These are phyloP conservation scores for Globisporangium sylvaticum DNA, from an alignment of 352 stramenopile genomes.

Conservation along the genomic window DNA sequence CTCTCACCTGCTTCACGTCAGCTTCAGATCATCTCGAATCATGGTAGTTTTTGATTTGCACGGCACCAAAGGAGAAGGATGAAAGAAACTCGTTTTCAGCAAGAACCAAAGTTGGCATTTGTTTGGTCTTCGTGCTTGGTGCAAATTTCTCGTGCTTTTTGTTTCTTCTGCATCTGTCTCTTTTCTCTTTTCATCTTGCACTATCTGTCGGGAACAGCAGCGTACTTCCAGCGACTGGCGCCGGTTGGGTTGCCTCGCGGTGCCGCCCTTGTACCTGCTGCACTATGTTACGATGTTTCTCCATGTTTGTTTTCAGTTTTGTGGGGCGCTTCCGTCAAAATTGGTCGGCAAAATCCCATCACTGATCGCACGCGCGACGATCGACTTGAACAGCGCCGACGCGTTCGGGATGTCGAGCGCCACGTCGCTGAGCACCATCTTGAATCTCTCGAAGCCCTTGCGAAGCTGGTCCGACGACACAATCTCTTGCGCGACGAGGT, in stretches of 20 bases:
- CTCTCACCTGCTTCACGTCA: background rate
- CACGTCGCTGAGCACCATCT: constrained; percentile 57
- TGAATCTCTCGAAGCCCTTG: constrained; percentile 85
- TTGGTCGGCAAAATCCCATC: constrained; percentile 38
- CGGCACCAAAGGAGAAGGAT: background rate
- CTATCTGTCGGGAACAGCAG: background rate
- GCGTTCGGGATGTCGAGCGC: constrained; percentile 68
- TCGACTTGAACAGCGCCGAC: constrained; percentile 35
- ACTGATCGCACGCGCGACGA: constrained; percentile 41
- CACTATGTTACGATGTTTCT: constrained; percentile 7
- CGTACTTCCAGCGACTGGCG: background rate
- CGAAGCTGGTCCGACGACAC: constrained; percentile 53
- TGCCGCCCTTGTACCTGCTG: background rate
- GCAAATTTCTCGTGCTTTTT: background rate
- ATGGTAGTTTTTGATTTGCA: background rate
- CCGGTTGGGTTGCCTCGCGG: background rate
- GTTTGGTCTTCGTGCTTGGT: background rate
- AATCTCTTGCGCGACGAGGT: constrained; percentile 64
- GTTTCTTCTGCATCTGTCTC: background rate
- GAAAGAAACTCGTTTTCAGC: background rate
- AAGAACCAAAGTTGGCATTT: background rate
- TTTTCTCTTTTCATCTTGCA: background rate
- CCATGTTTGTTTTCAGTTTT: constrained; percentile 7
- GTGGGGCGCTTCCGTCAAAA: constrained; percentile 38
- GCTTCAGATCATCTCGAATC: background rate